phyloP scores from a whole-genome alignment of 768 basidiomycete species.

The Lyophyllum semitale region DNA sequence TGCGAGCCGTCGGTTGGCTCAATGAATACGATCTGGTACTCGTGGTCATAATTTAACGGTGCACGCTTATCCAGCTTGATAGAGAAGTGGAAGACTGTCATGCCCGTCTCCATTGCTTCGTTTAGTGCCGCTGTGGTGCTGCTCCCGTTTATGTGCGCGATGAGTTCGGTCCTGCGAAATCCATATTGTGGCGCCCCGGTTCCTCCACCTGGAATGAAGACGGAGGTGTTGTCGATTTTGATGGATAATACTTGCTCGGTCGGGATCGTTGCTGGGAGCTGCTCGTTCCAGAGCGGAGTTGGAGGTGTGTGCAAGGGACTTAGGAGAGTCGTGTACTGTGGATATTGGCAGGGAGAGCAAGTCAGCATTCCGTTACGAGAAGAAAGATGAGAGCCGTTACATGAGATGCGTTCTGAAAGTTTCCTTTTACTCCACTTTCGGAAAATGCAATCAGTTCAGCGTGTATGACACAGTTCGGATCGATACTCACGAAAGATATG shows the following conservation, averaged over 20 bases:
- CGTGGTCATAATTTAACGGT: slow-evolving; percentile 55
- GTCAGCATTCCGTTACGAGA: neutral
- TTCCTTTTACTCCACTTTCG: slow-evolving; percentile 57
- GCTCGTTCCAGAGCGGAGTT: slow-evolving; percentile 52
- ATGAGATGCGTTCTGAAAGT: slow-evolving; percentile 46
- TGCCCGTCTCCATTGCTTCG: slow-evolving; percentile 40
- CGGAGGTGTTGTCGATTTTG: slow-evolving; percentile 57
- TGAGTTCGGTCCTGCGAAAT: slow-evolving; percentile 61
- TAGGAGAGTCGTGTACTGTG: slow-evolving; percentile 48
- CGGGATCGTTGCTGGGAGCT: slow-evolving; percentile 21
- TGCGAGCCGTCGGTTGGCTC: slow-evolving; percentile 62
- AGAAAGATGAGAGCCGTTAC: slow-evolving; percentile 29
- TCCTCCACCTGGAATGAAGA: slow-evolving; percentile 54
- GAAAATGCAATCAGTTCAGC: neutral
- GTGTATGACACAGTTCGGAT: neutral
- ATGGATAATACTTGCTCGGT: slow-evolving; percentile 53
- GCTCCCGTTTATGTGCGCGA: slow-evolving; percentile 43
- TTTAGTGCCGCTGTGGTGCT: slow-evolving; percentile 32
- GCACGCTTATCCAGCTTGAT: slow-evolving; percentile 38
- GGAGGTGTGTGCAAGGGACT: slow-evolving; percentile 33
- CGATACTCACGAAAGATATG: slow-evolving; percentile 53
- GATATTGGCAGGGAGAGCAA: neutral
- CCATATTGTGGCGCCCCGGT: slow-evolving; percentile 47
- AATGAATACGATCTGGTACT: slow-evolving; percentile 66
- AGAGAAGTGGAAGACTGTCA: slow-evolving; percentile 32